A percentile compares a stretch with the other conserved stretches of the same genome.
Conservation (phyloP, 306 rosid species). For the Psophocarpus tetragonolobus region DNA sequence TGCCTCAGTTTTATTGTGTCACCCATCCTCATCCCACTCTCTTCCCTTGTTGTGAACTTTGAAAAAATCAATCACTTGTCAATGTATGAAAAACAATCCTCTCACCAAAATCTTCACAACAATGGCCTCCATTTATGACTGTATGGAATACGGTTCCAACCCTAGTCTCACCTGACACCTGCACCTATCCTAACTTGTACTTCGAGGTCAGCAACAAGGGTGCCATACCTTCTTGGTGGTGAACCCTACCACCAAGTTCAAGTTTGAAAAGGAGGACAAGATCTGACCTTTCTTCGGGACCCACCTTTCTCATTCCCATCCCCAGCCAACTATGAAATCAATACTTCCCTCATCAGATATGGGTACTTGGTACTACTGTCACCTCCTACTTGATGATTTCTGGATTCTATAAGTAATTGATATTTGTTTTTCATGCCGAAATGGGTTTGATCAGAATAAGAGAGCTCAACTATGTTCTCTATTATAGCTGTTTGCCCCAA, state of each 20-base stretch:
- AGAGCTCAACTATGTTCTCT: too few species aligned
- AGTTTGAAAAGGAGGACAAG: conserved; percentile 75
- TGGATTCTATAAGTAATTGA: not conserved
- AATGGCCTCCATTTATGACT: conserved; percentile 60
- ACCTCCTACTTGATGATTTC: not conserved
- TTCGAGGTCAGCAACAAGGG: conserved; percentile 87
- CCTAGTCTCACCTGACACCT: conserved; percentile 62
- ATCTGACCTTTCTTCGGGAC: conserved; percentile 77
- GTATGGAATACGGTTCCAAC: conserved; percentile 56
- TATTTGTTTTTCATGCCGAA: not conserved
- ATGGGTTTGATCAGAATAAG: not conserved
- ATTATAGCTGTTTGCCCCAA: not conserved
- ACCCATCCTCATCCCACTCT: not conserved
- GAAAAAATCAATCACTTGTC: not conserved
- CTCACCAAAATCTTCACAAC: conserved; percentile 24
- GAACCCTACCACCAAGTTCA: conserved; percentile 65
- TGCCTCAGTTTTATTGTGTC: not conserved
- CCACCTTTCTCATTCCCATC: not conserved
- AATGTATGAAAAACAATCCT: not conserved
- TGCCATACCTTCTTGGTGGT: conserved; percentile 64
- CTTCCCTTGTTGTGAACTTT: not conserved
- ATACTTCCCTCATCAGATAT: not conserved
- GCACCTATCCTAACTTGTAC: conserved; percentile 56
- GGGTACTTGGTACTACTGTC: not conserved
- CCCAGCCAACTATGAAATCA: not conserved